Percentiles rank a stretch among this genome's conserved stretches.
Evolutionary conservation across 2,329 filamentous ascomycete species (phyloP).

Genomic region (Penicillium occitanis): DNA sequence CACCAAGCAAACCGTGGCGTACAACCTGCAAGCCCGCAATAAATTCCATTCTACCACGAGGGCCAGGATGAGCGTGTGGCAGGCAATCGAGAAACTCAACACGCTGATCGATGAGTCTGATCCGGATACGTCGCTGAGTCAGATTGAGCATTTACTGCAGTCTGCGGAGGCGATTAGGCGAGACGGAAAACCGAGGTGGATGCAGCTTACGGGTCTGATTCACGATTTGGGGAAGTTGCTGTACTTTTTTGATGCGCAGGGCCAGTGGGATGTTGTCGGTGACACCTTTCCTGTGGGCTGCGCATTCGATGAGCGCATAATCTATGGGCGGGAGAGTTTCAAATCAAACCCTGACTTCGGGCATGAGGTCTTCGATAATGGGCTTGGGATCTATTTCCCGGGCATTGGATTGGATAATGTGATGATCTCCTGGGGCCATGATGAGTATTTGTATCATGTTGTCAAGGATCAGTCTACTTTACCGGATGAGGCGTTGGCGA

Average conservation of each 20-base stretch:
- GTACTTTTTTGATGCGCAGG: slow-evolving; percentile 66
- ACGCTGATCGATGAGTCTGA: slow-evolving; percentile 88
- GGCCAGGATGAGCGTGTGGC: slow-evolving; percentile 80
- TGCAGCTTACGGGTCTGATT: slow-evolving; percentile 51
- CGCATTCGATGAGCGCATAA: slow-evolving; percentile 65
- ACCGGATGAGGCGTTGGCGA: slow-evolving; percentile 78
- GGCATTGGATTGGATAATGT: slow-evolving; percentile 83
- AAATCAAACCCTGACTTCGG: slow-evolving; percentile 69
- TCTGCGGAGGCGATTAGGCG: slow-evolving; percentile 84
- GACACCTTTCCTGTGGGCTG: slow-evolving; percentile 51
- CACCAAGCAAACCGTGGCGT: slow-evolving; percentile 60
- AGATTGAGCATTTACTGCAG: slow-evolving; percentile 88
- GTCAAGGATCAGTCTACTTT: slow-evolving; percentile 78
- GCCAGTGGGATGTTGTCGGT: slow-evolving; percentile 92
- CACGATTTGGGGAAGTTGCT: slow-evolving; percentile 50
- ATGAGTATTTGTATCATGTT: slow-evolving; percentile 66
- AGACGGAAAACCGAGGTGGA: slow-evolving; percentile 58
- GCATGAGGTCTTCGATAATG: slow-evolving; percentile 71
- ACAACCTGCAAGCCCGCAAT: slow-evolving; percentile 79
- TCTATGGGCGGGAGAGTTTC: slow-evolving; percentile 76
- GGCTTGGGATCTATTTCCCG: slow-evolving; percentile 75
- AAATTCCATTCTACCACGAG: slow-evolving; percentile 66
- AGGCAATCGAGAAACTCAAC: slow-evolving; percentile 91
- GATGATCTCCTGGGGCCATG: slow-evolving; percentile 79
- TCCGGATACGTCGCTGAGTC: slow-evolving; percentile 80